Base-by-base conservation (phyloP, 2,329 filamentous ascomycete genomes). In the Ophiostoma quercus region DNA sequence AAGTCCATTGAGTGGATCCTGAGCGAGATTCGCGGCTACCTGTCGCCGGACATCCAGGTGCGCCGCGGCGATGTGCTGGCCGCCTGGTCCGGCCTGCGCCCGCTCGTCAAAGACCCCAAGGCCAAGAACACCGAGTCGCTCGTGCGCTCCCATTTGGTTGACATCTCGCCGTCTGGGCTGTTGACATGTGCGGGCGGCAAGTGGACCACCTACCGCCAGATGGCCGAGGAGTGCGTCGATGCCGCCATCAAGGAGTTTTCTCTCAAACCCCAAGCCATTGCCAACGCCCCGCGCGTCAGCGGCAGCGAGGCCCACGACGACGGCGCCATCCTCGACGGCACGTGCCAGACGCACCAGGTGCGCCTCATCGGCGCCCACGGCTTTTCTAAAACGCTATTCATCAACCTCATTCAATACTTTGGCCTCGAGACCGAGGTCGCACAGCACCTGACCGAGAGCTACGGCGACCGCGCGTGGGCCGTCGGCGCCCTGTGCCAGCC, bases 351-450 rank as follows among this genome's bases (percentile, higher is more conserved):
- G 6, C 90, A 92, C 77, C 84, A 86, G 72, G 86, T 93, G 66
- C 86, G 88, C 69, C 84, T 94, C 62, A 81, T 92, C 69, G 91
- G 91, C 75, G 90, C 92, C 8, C 91, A 94, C 79, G 91, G 91
- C 70, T 73, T 89, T 82, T 93, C 90, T 79, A 93, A 93, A 80
- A 85, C 93, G 1, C 87, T 97, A 32, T 97, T 97, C 82, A 97
- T 97, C 83, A 94, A 94, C 79, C 83, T 97, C 47, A 95, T 97
- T 77, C 93, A 97, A 79, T 92, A 96, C 81, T 97, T 92, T 77
- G 93, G 94, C 73, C 82, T 97, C 71, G 94, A 97, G 80, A 96
- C 92, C 25, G 93, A 96, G 75, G 92, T 97, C n/a, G 94, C 94
- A 65, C 91, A 93, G 81, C 93, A 97, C 79, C 85, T 97, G 37